These are phyloP conservation scores for Bremia lactucae DNA, from an alignment of 352 stramenopile genomes.

Conservation along the genomic window DNA sequence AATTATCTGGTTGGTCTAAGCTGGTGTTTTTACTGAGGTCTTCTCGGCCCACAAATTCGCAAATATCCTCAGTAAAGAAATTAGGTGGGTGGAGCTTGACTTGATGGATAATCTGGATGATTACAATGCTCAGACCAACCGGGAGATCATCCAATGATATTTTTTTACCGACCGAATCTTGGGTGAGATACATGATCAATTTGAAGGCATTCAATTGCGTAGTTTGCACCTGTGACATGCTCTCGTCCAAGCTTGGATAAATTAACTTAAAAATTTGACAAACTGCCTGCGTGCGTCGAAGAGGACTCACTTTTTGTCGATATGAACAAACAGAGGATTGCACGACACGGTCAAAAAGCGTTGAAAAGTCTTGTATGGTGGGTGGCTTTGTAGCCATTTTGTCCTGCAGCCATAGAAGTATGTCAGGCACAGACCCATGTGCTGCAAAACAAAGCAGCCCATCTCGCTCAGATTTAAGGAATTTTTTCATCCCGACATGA, in stretches of 20 bases:
- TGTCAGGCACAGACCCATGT: constrained; percentile 32
- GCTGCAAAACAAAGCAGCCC: constrained; percentile 14
- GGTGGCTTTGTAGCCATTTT: constrained; percentile 10
- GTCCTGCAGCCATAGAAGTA: constrained; percentile 40
- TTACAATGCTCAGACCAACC: constrained; percentile 41
- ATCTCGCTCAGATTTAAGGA: background rate
- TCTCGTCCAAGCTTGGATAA: constrained; percentile 8
- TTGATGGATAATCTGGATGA: constrained; percentile 41
- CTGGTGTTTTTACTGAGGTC: constrained; percentile 41
- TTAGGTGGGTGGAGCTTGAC: constrained; percentile 51
- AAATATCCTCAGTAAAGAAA: constrained; percentile 45
- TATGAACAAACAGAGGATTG: background rate
- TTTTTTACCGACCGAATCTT: constrained; percentile 22
- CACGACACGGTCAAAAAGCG: constrained; percentile 5
- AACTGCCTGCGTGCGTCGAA: constrained; percentile 26
- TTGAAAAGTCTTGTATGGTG: constrained; percentile 14
- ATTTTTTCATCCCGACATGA: background rate
- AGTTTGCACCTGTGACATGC: background rate
- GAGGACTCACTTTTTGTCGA: constrained; percentile 4
- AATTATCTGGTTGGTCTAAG: constrained; percentile 3
- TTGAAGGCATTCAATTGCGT: constrained; percentile 18
- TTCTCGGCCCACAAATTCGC: constrained; percentile 42
- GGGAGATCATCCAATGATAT: constrained; percentile 50
- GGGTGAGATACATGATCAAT: constrained; percentile 42
- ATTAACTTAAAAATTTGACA: constrained; percentile 37